These are phyloP conservation scores for Sarcodon sp. DNA, from an alignment of 768 basidiomycete genomes.

Conservation along the genomic window DNA sequence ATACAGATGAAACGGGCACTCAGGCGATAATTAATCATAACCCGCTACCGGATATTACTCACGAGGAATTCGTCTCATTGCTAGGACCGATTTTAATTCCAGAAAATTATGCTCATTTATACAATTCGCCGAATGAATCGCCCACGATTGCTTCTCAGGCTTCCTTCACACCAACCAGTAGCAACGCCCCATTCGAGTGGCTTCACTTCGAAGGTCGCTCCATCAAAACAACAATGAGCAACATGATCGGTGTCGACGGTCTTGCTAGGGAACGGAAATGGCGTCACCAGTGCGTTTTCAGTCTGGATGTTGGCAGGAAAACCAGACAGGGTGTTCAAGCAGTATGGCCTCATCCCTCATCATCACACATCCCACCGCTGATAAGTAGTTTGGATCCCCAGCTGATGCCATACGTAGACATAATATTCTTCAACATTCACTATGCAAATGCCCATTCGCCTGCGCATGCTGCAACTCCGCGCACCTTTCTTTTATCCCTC, in stretches of 20 bases:
- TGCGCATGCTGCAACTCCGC: conserved; percentile 50
- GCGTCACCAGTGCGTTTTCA: conserved; percentile 74
- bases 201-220: conserved; percentile 76
- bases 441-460: conserved; percentile 55
- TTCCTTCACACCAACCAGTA: conserved; percentile 25
- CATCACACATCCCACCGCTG: background rate
- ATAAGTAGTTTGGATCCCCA: conserved; percentile 13
- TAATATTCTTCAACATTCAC: conserved; percentile 66
- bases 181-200: conserved; percentile 78
- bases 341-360: conserved; percentile 28
- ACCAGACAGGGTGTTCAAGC: conserved; percentile 70
- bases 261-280: conserved; percentile 76
- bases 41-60: conserved; percentile 74
- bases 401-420: conserved; percentile 75
- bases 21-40: conserved; percentile 79
- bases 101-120: conserved; percentile 50
- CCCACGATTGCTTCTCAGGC: conserved; percentile 6
- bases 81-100: conserved; percentile 74
- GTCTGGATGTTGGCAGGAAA: conserved; percentile 63
- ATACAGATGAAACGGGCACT: conserved; percentile 38
- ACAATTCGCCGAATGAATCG: conserved; percentile 10
- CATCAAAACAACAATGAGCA: conserved; percentile 67
- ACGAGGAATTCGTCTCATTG: conserved; percentile 74
- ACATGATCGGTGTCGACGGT: conserved; percentile 69
- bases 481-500: conserved; percentile 66